Evolutionary conservation across 2,329 filamentous ascomycete species (phyloP), one percentile per base, ranked within the genome.

Genomic region (Beauveria rudraprayagi): DNA sequence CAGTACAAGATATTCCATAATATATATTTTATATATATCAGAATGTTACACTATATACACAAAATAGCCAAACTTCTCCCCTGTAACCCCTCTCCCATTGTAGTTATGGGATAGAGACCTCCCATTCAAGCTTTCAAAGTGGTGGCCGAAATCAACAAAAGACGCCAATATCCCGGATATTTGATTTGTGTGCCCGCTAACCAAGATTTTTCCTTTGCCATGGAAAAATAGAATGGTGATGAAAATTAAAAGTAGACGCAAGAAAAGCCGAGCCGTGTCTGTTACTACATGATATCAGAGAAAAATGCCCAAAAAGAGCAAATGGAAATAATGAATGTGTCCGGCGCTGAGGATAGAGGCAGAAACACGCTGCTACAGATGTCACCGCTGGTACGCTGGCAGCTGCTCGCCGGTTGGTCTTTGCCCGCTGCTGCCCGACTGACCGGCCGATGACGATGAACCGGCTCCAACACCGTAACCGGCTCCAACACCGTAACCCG

Each of bases 301-400:
- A 30, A 10, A 56, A 47, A 56, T 8, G 26, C 40, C 30, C 40
- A 46, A 52, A n/a, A 52, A n/a, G 4, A 40, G 30, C 16, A 26
- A 24, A 34, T 34, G 4, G 30, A 34, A 34, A 34, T 3, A 11
- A 10, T 5, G 10, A 4, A 14, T 34, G 30, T 10, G 5, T 4
- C 30, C 10, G 30, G 10, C 10, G 30, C 30, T 14, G 30, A 5
- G 30, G 30, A 5, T 14, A 34, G 30, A 34, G 30, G 30, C 30
- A 34, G 17, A 53, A 24, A 40, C 28, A 34, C 24, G 17, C 26
- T 19, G 44, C 11, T 22, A 34, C 9, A 24, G 44, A 47, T 1
- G 34, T 75, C 65, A 77, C 64, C 72, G 72, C 63, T 73, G 71
- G 62, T 77, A 77, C 22, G 75, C 75, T 17, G 75, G 75, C 16